Percentiles rank a stretch among this genome's conserved stretches.
Conservation (phyloP, 2,329 filamentous ascomycete genomes). For the Pseudogymnoascus sp. region DNA sequence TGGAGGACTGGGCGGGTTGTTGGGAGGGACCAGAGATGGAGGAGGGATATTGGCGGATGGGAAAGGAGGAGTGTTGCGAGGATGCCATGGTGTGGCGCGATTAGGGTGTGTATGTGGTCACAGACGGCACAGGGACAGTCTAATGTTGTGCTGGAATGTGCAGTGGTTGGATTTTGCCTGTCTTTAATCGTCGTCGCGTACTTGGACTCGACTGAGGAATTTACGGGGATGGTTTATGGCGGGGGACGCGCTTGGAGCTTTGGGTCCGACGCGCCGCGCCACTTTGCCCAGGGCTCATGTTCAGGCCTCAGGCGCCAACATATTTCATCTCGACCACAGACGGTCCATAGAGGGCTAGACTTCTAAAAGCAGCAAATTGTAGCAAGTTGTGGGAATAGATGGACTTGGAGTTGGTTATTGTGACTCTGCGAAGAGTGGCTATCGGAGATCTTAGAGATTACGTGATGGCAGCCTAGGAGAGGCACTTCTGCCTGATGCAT, state of each 20-base stretch:
- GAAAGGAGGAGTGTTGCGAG: constrained; percentile 47
- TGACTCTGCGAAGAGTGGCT: background rate
- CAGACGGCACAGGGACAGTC: background rate
- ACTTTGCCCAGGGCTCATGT: background rate
- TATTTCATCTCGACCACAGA: background rate
- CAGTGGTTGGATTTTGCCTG: background rate
- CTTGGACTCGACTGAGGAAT: background rate
- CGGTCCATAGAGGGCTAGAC: background rate
- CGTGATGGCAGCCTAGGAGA: constrained; percentile 2
- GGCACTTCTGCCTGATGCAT: background rate
- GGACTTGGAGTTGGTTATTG: background rate
- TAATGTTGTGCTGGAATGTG: background rate
- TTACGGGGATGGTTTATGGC: background rate
- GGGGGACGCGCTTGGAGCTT: constrained; percentile 3
- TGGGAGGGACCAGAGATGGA: constrained; percentile 38
- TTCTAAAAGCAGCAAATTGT: background rate
- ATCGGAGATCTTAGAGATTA: background rate
- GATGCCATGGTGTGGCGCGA: constrained; percentile 32
- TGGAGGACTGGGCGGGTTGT: constrained; percentile 40
- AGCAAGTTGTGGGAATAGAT: background rate
- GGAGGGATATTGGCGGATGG: constrained; percentile 29
- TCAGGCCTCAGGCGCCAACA: background rate
- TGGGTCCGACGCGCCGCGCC: constrained; percentile 4
- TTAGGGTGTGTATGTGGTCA: background rate
- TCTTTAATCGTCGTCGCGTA: background rate